These are phyloP conservation scores for Pholiota microspora DNA, from an alignment of 768 basidiomycete genomes.

Conservation along the genomic window DNA sequence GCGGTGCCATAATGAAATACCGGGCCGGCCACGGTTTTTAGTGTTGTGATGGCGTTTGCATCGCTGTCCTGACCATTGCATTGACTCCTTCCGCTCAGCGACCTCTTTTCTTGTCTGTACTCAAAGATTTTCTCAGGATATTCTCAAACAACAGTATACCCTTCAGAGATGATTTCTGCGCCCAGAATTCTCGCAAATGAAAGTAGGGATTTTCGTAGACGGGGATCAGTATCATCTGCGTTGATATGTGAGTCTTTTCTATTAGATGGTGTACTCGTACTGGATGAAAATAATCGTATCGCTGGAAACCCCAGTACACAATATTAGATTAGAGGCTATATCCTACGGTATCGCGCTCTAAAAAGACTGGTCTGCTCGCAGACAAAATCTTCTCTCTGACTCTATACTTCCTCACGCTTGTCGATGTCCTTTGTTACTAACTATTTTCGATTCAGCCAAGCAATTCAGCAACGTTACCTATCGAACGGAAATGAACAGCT, in stretches of 20 bases:
- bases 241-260: conserved; percentile 2
- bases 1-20: background rate
- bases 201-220: no score
- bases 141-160: no score
- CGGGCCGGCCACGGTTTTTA: background rate
- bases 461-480: background rate
- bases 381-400: conserved; percentile 23
- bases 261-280: background rate
- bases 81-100: no score
- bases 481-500: background rate
- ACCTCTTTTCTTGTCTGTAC: no score
- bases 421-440: background rate
- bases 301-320: conserved; percentile 1
- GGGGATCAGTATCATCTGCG: no score
- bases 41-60: no score
- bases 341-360: conserved; percentile 10
- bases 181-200: no score
- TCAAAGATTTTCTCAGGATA: no score
- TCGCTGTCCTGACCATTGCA: no score
- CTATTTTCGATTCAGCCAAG: background rate
- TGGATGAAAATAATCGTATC: conserved; percentile 14
- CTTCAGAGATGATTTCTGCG: no score
- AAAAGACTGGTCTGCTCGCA: conserved; percentile 15
- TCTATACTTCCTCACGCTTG: background rate
- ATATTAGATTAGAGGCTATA: conserved; percentile 13